A percentile compares a stretch with the other conserved stretches of the same genome.
These are phyloP conservation scores for Paecilomyces dactylethromorphus DNA, from an alignment of 2,329 filamentous ascomycete genomes.

Conservation along the genomic window DNA sequence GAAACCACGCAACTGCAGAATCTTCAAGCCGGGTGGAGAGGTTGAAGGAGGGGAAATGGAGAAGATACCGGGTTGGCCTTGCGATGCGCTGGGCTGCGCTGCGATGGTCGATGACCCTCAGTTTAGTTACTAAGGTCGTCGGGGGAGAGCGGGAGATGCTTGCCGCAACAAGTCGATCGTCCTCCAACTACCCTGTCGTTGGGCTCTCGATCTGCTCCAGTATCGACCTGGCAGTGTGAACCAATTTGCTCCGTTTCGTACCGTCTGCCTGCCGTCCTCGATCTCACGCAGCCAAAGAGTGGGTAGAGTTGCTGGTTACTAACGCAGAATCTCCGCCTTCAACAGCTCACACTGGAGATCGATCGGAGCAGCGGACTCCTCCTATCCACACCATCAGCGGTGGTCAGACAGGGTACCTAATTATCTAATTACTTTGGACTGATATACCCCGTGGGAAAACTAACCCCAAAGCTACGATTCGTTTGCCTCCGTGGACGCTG, in stretches of 20 bases:
- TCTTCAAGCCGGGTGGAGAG: not conserved
- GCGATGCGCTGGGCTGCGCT: not conserved
- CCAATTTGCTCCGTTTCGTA: not conserved
- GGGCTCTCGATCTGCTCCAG: not conserved
- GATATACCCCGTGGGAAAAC: not conserved
- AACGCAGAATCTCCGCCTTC: not conserved
- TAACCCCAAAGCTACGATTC: not conserved
- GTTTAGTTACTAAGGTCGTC: not conserved
- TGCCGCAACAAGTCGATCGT: not conserved
- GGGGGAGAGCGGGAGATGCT: not conserved
- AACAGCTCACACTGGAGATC: not conserved
- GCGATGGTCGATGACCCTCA: not conserved
- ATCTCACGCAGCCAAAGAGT: not conserved
- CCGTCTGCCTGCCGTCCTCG: not conserved
- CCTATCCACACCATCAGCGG: not conserved
- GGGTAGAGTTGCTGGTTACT: not conserved
- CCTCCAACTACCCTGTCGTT: not conserved
- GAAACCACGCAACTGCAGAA: not conserved
- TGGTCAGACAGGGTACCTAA: too few relatives aligned
- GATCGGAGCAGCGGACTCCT: not conserved
- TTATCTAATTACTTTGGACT: too few relatives aligned
- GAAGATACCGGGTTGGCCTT: not conserved
- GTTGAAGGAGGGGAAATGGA: conserved; percentile 2
- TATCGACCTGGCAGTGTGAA: not conserved
- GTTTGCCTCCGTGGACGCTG: too few relatives aligned